Base-by-base conservation (phyloP, 2,329 filamentous ascomycete species). In the Phoma herbarum region DNA sequence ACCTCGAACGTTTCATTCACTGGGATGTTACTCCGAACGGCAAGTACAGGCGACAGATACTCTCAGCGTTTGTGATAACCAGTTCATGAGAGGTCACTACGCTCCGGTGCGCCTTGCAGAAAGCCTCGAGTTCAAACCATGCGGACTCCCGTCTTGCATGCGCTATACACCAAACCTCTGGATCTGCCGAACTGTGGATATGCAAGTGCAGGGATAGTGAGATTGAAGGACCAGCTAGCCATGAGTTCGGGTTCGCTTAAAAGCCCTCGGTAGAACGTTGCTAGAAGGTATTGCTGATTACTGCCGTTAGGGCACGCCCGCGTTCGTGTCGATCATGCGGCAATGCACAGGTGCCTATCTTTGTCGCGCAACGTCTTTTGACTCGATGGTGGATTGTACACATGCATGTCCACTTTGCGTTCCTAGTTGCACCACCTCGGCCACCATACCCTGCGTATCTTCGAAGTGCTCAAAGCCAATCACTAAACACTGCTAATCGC, bases 251-350 rank as follows among this genome's bases (percentile, higher is more conserved):
- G 39, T 23, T 50, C 31, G 50, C 56, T 59, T 49, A 59, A 18
- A 11, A 7, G 31, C 8, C 22, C 45, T 25, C 44, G 22, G 23
- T 16, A 31, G 44, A 58, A 48, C 25, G 37, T 31, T 39, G 45
- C 44, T 53, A 53, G 56, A 59, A 50, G n/a, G 18, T n/a, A 6
- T 53, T 46, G 44, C 39, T 59, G 45, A 33, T 46, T 16, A 44
- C 26, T 42, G 31, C 29, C 16, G 49, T 43, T 11, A 23, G 41
- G 23, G 25, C 3, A 25, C 16, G 12, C 10, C 31, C 39, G 39
- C 45, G 42, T 39, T 31, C 37, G 50, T 53, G 49, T 46, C 29
- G 50, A 50, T 59, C 44, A 33, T 22, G 10, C 39, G 25, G 25
- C 20, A 48, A 33, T 50, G 25, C 49, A 29, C 7, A 33, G 4